Conservation (phyloP, 1,139 yeast genomes). For the Suhomyces coccinellae region DNA sequence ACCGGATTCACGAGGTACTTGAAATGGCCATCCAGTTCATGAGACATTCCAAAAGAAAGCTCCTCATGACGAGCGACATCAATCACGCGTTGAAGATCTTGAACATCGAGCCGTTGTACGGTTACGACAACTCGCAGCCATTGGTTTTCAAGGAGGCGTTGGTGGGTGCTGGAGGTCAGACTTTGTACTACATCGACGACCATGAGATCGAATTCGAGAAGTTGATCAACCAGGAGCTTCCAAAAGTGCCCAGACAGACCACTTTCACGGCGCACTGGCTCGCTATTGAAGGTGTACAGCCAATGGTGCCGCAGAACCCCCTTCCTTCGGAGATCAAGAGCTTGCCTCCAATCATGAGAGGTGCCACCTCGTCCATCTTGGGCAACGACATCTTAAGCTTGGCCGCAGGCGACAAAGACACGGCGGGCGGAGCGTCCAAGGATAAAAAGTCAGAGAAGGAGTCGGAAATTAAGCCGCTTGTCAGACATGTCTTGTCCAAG, state of each 20-base stretch:
- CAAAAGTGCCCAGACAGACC: constrained; percentile 90
- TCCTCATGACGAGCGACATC: constrained; percentile 79
- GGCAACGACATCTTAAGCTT: constrained; percentile 43
- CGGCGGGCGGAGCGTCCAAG: constrained; percentile 18
- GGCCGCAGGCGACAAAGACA: constrained; percentile 21
- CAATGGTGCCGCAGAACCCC: constrained; percentile 96
- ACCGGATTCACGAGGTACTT: constrained; percentile 89
- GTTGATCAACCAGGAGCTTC: constrained; percentile 88
- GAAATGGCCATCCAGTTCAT: constrained; percentile 96
- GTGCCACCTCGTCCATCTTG: constrained; percentile 57
- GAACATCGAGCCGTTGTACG: constrained; percentile 85
- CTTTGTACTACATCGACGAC: constrained; percentile 86
- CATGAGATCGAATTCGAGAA: constrained; percentile 93
- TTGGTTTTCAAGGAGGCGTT: constrained; percentile 76
- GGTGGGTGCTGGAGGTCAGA: constrained; percentile 87
- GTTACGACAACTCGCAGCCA: constrained; percentile 65
- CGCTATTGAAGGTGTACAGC: constrained; percentile 98
- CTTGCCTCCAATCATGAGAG: constrained; percentile 66
- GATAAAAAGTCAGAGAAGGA: constrained; percentile 50
- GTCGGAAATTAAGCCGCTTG: constrained; percentile 85
- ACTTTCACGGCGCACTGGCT: constrained; percentile 98
- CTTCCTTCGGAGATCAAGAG: constrained; percentile 70
- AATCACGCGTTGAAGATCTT: constrained; percentile 78
- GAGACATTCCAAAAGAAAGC: constrained; percentile 88
- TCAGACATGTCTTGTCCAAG: constrained; percentile 93